Evolutionary conservation across 2,329 filamentous ascomycete genomes (phyloP).

Genomic region (Alternaria brassicicola): DNA sequence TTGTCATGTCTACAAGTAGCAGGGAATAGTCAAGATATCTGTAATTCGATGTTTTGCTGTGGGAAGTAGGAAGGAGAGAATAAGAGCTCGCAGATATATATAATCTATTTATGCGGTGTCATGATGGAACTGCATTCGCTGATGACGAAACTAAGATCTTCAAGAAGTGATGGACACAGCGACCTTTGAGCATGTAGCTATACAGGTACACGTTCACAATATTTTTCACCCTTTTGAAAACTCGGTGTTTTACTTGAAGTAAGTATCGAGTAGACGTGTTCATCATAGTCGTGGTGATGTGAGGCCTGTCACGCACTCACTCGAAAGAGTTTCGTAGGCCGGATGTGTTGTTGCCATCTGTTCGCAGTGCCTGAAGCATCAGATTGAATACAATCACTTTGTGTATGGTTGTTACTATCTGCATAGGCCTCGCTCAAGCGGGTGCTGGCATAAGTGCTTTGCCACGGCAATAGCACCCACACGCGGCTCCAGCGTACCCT

Average conservation of each 20-base stretch:
- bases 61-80: background rate
- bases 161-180: background rate
- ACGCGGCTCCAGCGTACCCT: background rate
- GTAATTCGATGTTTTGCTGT: background rate
- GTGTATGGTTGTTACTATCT: background rate
- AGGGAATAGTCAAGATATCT: background rate
- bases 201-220: background rate
- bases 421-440: background rate
- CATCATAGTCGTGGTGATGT: background rate
- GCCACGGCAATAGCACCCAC: background rate
- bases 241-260: background rate
- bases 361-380: background rate
- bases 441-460: background rate
- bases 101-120: background rate
- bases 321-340: background rate
- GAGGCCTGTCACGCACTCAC: background rate
- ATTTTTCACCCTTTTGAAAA: background rate
- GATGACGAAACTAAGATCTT: background rate
- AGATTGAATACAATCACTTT: background rate
- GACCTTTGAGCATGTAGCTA: background rate
- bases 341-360: background rate
- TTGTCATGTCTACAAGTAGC: background rate
- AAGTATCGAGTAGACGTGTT: background rate
- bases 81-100: background rate
- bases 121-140: background rate